phyloP scores from a whole-genome alignment of 495 filamentous ascomycete species.

The Thozetella sp. region DNA sequence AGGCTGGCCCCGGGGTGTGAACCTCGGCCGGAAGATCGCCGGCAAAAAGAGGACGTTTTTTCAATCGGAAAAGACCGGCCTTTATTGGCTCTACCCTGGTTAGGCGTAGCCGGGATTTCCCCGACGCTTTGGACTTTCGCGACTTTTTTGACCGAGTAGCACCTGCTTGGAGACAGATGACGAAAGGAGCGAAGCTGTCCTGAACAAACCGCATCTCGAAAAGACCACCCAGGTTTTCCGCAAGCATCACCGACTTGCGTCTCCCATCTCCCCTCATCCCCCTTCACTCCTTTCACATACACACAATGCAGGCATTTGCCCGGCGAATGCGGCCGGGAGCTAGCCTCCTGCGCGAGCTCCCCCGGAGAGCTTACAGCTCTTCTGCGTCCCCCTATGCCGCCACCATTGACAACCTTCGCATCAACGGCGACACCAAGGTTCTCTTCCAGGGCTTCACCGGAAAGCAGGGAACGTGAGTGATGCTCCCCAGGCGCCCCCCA shows the following conservation, averaged over 20 bases:
- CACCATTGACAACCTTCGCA: slow-evolving; percentile 88
- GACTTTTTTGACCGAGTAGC: not conserved
- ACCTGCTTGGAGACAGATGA: not conserved
- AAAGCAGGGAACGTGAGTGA: slow-evolving; percentile 94
- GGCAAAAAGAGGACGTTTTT: not conserved
- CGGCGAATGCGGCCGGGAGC: slow-evolving; percentile 47
- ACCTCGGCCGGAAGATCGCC: no score
- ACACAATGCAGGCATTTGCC: slow-evolving; percentile 46
- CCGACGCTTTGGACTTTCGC: not conserved
- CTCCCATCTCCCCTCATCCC: not conserved
- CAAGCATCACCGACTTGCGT: slow-evolving; percentile 1
- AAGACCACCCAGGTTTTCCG: not conserved
- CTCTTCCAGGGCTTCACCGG: slow-evolving; percentile 98
- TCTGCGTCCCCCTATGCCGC: slow-evolving; percentile 71
- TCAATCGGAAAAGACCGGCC: not conserved
- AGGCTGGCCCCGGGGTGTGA: no score
- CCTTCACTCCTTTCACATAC: slow-evolving; percentile 6
- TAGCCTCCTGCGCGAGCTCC: slow-evolving; percentile 41
- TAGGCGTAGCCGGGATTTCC: not conserved
- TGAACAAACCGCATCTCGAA: not conserved
- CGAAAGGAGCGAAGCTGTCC: not conserved
- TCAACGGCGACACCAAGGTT: slow-evolving; percentile 90
- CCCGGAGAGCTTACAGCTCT: slow-evolving; percentile 70
- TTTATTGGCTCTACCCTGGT: not conserved
- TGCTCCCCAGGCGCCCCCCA: not conserved